Base-by-base conservation (phyloP, 371 early-diverging fungal genomes). In the Gilbertella persicaria region DNA sequence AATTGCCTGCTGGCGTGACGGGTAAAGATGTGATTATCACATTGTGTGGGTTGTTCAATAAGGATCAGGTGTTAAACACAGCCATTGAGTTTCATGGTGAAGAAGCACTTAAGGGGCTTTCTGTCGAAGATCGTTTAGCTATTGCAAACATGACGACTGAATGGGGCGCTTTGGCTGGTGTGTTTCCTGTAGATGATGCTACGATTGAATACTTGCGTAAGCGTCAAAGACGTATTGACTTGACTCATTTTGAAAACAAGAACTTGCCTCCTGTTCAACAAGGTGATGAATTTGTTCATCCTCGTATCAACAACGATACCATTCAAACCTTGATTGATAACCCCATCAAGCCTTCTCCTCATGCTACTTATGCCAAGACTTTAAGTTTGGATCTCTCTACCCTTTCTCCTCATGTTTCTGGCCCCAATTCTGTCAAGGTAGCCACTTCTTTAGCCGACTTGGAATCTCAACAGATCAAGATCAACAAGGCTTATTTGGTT, bases 111-210 rank as follows among this genome's bases (percentile, higher is more conserved):
- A 62, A 67, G 16, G 64, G 64, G 3, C 59, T 97, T 50, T 77
- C 85, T 0, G 79, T 96, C 5, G 95, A 95, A 60, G 96, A 95
- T 55, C 88, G 96, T 21, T 80, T 97, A 42, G 91, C 96, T 33
- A 93, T 97, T 57, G 88, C 96, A 57, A 97, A 97, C 71, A 96
- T 97, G 98, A 95, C 98, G 2, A 97, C 98, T 17, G 98, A 97
- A 69, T 97, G 98, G 98, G 98, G 98, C 61, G 96, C 96, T 3
- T 80, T 97, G 14, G 98, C 95, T 17, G 96, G 95, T 47, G 87
- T 97, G 2, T 97, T 97, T 72, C 93, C 95, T 5, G 92, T 93
- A 13, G 96, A 97, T 73, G 76, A 86, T 1, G 61, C 75, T 3
- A 90, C 93, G 0, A 67, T 89, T 40, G 76, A 75, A 7, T 96